These are phyloP conservation scores for Apiotrichum sp. DNA, from an alignment of 1,284 basidiomycete species.

Conservation along the genomic window DNA sequence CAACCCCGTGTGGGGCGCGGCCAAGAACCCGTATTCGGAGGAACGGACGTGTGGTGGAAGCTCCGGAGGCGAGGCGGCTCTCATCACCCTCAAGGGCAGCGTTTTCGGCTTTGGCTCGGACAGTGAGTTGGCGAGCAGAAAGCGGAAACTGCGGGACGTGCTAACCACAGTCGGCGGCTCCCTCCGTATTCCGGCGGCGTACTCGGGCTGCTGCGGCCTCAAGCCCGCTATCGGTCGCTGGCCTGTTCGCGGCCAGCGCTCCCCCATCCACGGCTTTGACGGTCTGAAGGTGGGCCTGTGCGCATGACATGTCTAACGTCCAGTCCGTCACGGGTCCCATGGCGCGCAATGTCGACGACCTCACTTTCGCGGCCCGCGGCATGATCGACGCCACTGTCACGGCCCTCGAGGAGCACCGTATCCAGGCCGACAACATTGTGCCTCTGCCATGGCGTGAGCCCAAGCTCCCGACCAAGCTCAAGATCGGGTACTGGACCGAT, in stretches of 20 bases:
- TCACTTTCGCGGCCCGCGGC: slow-evolving; percentile 51
- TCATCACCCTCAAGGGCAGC: slow-evolving; percentile 55
- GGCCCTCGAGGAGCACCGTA: slow-evolving; percentile 49
- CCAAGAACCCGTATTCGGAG: slow-evolving; percentile 63
- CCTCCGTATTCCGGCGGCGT: slow-evolving; percentile 71
- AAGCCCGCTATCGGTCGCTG: slow-evolving; percentile 69
- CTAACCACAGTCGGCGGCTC: slow-evolving; percentile 50
- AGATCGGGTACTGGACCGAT: slow-evolving; percentile 52
- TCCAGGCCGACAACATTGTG: slow-evolving; percentile 57
- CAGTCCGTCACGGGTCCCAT: slow-evolving; percentile 61
- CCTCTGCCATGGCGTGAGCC: slow-evolving; percentile 62
- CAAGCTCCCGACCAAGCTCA: slow-evolving; percentile 58
- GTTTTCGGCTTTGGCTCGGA: slow-evolving; percentile 73
- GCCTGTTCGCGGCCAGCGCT: slow-evolving; percentile 58
- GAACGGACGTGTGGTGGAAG: slow-evolving; percentile 59
- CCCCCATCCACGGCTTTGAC: slow-evolving; percentile 59
- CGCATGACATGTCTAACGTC: too few species aligned
- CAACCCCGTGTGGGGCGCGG: slow-evolving; percentile 73
- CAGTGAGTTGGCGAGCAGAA: slow-evolving; percentile 49
- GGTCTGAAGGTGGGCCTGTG: slow-evolving; percentile 50
- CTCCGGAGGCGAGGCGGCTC: slow-evolving; percentile 58
- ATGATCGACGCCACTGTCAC: not conserved
- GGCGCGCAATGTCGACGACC: slow-evolving; percentile 63
- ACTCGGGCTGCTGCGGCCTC: slow-evolving; percentile 72
- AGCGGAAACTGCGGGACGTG: too few species aligned